Conservation (phyloP, 2,329 filamentous ascomycete species). For the Pezicula rhizophila region DNA sequence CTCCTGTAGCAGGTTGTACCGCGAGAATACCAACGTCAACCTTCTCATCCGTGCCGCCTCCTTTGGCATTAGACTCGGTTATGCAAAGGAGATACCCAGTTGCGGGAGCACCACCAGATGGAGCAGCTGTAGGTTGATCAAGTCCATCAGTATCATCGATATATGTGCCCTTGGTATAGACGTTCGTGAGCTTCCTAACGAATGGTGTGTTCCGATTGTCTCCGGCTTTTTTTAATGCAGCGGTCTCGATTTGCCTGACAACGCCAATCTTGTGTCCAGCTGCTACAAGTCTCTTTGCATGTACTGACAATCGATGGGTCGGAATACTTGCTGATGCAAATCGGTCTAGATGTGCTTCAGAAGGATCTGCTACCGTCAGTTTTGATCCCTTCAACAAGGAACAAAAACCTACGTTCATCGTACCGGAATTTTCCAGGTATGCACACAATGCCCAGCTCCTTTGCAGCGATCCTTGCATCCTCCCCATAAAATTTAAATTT, state of each 20-base stretch:
- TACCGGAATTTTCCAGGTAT: conserved; percentile 94
- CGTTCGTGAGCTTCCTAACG: conserved; percentile 83
- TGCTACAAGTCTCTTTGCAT: conserved; percentile 85
- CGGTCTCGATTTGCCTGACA: conserved; percentile 89
- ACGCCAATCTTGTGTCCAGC: conserved; percentile 96
- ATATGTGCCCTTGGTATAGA: conserved; percentile 98
- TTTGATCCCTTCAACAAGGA: conserved; percentile 10
- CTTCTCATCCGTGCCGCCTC: conserved; percentile 82
- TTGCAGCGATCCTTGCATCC: conserved; percentile 82
- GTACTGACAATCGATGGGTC: conserved; percentile 82
- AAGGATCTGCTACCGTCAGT: conserved; percentile 51
- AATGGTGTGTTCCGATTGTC: conserved; percentile 94
- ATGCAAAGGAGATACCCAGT: conserved; percentile 91
- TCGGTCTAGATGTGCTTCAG: conserved; percentile 83
- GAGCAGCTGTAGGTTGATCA: conserved; percentile 46
- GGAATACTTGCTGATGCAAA: conserved; percentile 97
- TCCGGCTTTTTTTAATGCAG: conserved; percentile 88
- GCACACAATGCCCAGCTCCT: conserved; percentile 89
- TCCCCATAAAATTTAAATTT: conserved; percentile 98
- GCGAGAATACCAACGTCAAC: conserved; percentile 88
- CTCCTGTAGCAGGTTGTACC: conserved; percentile 90
- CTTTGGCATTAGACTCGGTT: conserved; percentile 76
- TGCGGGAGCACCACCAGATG: conserved; percentile 52
- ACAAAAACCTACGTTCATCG: conserved; percentile 64
- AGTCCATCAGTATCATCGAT: conserved; percentile 87